These are phyloP conservation scores for Jaltomata sinuosa DNA, from an alignment of 257 asterid genomes.

Conservation along the genomic window DNA sequence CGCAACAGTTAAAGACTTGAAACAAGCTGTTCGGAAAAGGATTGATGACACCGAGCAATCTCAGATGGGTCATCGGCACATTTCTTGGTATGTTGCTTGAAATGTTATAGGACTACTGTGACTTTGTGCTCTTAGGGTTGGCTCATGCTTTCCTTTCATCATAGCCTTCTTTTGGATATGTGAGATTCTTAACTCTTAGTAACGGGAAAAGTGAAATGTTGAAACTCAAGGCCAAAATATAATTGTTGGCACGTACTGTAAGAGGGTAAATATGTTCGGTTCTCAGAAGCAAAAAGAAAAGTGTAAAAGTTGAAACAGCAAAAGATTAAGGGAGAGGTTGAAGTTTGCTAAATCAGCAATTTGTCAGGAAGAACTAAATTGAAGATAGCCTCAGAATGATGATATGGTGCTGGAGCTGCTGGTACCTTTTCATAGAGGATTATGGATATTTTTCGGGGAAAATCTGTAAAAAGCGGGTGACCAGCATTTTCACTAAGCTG, in stretches of 20 bases:
- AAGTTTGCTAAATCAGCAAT: neutral
- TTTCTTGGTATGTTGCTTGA: slow-evolving; percentile 55
- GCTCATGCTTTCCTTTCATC: neutral
- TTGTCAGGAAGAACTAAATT: neutral
- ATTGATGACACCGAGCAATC: slow-evolving; percentile 69
- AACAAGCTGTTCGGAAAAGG: slow-evolving; percentile 53
- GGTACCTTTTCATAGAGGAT: neutral
- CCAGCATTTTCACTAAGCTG: neutral
- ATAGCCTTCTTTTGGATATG: neutral
- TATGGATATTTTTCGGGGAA: neutral
- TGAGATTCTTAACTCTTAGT: neutral
- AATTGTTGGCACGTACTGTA: neutral
- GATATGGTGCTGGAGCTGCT: neutral
- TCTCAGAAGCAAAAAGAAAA: neutral
- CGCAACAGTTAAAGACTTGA: slow-evolving; percentile 71
- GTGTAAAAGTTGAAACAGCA: neutral
- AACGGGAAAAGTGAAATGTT: neutral
- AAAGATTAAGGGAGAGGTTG: neutral
- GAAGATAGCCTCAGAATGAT: neutral
- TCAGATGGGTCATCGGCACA: slow-evolving; percentile 85
- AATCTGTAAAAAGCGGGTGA: neutral
- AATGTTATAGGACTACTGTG: neutral
- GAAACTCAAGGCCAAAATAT: neutral
- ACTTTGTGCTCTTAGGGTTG: neutral
- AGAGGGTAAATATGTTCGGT: neutral